Conservation (phyloP, 441 rosid species). For the Pelargonium fulgidum region DNA sequence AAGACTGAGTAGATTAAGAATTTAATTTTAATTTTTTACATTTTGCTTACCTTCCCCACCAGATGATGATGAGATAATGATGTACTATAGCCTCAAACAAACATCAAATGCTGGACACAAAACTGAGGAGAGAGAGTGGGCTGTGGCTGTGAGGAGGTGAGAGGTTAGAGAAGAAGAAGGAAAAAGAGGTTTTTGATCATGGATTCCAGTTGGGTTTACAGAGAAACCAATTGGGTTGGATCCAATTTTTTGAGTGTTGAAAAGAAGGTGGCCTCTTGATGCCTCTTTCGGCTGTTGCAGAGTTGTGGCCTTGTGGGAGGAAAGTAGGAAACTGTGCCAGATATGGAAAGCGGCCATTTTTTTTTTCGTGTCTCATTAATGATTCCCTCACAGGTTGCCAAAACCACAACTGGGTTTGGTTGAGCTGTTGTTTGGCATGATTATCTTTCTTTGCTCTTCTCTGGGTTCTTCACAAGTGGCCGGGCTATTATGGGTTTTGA, state of each 20-base stretch:
- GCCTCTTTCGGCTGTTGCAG: slow-evolving; percentile 32
- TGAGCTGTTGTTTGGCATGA: slow-evolving; percentile 43
- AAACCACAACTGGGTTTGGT: slow-evolving; percentile 38
- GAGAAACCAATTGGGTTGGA: slow-evolving; percentile 42
- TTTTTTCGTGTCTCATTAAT: slow-evolving; percentile 40
- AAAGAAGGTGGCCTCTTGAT: slow-evolving; percentile 19
- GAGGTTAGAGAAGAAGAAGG: slow-evolving; percentile 18
- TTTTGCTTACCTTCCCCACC: slow-evolving; percentile 38
- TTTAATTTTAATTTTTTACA: slow-evolving; percentile 13
- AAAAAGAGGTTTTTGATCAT: slow-evolving; percentile 33
- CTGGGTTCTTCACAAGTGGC: slow-evolving; percentile 25
- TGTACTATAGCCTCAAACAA: slow-evolving; percentile 33
- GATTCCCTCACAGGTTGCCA: slow-evolving; percentile 45
- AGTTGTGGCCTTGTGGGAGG: too few relatives aligned
- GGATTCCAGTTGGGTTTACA: slow-evolving; percentile 49
- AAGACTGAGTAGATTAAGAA: not conserved
- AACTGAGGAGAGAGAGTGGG: slow-evolving; percentile 18
- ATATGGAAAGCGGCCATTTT: slow-evolving; percentile 22
- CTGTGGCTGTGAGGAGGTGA: slow-evolving; percentile 8
- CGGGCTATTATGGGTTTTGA: slow-evolving; percentile 25
- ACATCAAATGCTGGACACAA: slow-evolving; percentile 33
- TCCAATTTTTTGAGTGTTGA: slow-evolving; percentile 1
- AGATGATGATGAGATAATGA: slow-evolving; percentile 90
- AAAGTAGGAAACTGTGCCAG: slow-evolving; percentile 21
- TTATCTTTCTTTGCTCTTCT: slow-evolving; percentile 26